Evolutionary conservation across 2,329 filamentous ascomycete species (phyloP).

Genomic region (Alternaria arborescens): DNA sequence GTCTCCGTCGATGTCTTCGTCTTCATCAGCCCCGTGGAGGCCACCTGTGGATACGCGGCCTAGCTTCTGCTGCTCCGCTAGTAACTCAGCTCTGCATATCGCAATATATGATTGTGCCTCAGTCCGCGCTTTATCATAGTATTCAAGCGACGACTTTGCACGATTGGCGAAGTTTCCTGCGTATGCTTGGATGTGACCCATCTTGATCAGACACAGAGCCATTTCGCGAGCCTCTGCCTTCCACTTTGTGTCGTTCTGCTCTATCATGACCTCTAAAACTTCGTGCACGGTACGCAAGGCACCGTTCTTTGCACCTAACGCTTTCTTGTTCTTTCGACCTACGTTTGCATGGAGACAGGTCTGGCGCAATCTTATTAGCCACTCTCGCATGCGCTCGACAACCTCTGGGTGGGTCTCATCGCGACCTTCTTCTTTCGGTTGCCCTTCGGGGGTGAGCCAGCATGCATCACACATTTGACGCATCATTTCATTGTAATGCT

Average conservation of each 20-base stretch:
- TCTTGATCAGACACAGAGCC: constrained; percentile 69
- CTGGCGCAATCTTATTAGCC: constrained; percentile 80
- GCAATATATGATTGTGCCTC: constrained; percentile 61
- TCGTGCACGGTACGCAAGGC: constrained; percentile 84
- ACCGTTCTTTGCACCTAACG: constrained; percentile 67
- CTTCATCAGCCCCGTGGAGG: constrained; percentile 46
- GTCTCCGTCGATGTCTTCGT: constrained; percentile 51
- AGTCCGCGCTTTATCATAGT: constrained; percentile 68
- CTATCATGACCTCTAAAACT: constrained; percentile 90
- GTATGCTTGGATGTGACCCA: constrained; percentile 83
- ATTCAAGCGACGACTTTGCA: constrained; percentile 70
- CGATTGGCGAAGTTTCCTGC: constrained; percentile 63
- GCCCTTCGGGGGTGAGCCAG: constrained; percentile 70
- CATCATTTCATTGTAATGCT: constrained; percentile 82
- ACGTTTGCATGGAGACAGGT: constrained; percentile 88
- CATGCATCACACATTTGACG: constrained; percentile 76
- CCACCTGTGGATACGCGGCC: constrained; percentile 37
- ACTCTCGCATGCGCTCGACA: constrained; percentile 78
- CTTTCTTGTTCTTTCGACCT: constrained; percentile 70
- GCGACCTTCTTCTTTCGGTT: constrained; percentile 70
- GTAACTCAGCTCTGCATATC: constrained; percentile 71
- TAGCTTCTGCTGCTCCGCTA: constrained; percentile 57
- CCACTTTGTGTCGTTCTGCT: constrained; percentile 75
- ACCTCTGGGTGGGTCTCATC: constrained; percentile 65
- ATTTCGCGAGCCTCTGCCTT: constrained; percentile 73